These are phyloP conservation scores for Dactylorhiza incarnata DNA, from an alignment of 106 monocot species.

Conservation along the genomic window DNA sequence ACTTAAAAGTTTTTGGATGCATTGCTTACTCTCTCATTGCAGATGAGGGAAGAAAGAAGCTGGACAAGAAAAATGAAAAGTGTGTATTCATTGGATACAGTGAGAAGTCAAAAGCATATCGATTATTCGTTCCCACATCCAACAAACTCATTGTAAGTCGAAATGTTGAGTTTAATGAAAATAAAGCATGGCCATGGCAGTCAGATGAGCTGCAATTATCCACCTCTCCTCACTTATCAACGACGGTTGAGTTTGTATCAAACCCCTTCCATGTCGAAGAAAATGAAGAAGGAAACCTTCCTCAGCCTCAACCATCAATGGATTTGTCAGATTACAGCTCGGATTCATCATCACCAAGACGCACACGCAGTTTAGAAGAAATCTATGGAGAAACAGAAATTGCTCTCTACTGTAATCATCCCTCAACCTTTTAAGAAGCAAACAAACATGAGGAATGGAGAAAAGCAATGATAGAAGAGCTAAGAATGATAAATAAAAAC, in stretches of 20 bases:
- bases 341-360: too few relatives aligned
- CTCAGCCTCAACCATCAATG: not conserved
- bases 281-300: not conserved
- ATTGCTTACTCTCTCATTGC: not conserved
- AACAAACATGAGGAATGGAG: not conserved
- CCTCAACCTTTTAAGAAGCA: not conserved
- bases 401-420: not conserved
- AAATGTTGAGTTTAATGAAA: conserved; percentile 7
- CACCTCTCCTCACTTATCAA: not conserved
- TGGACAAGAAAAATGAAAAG: too few relatives aligned
- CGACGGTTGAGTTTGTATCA: not conserved
- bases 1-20: too few relatives aligned
- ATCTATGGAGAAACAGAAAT: not conserved
- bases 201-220: not conserved
- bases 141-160: too few relatives aligned
- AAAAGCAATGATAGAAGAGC: conserved; percentile 1
- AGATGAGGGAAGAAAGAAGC: conserved; percentile 7
- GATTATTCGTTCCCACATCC: conserved; percentile 4
- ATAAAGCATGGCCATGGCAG: too few relatives aligned
- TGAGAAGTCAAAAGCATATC: too few relatives aligned
- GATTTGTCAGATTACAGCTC: not conserved
- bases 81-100: too few relatives aligned
- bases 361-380: too few relatives aligned
- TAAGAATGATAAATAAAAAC: too few relatives aligned
- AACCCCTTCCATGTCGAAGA: conserved; percentile 1